phyloP scores from a whole-genome alignment of 2,329 filamentous ascomycete genomes.

The Talaromyces piceae region DNA sequence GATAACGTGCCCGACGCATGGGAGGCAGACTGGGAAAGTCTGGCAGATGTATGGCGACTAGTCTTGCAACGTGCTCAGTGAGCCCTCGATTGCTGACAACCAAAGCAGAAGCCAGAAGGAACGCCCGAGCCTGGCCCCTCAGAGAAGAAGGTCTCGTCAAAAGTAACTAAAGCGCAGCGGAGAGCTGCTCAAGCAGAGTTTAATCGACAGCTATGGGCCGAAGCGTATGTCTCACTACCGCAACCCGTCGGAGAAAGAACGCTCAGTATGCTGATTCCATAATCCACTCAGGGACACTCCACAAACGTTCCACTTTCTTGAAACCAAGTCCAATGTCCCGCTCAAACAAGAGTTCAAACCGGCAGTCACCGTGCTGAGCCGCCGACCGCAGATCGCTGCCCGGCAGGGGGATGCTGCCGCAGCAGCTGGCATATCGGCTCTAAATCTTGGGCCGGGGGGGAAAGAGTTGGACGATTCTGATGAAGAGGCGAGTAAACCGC shows the following conservation, averaged over 20 bases:
- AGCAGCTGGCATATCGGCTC: conserved; percentile 36
- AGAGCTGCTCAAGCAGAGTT: conserved; percentile 72
- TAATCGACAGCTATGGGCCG: conserved; percentile 81
- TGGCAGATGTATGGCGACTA: conserved; percentile 57
- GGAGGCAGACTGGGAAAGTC: conserved; percentile 83
- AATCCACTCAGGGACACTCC: conserved; percentile 56
- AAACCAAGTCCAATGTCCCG: conserved; percentile 56
- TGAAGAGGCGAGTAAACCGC: conserved; percentile 55
- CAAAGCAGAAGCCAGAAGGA: conserved; percentile 32
- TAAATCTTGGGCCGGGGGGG: conserved; percentile 42
- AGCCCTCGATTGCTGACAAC: conserved; percentile 2
- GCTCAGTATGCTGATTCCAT: background rate
- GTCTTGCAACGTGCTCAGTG: background rate
- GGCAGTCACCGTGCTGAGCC: conserved; percentile 73
- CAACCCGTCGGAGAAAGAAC: background rate
- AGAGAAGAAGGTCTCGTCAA: conserved; percentile 41
- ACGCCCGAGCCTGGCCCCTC: conserved; percentile 30
- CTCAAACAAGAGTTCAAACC: conserved; percentile 69
- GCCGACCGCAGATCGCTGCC: conserved; percentile 64
- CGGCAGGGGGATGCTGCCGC: conserved; percentile 40
- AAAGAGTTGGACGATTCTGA: conserved; percentile 55
- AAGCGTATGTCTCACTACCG: conserved; percentile 53
- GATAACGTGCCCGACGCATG: conserved; percentile 66
- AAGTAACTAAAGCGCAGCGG: conserved; percentile 66
- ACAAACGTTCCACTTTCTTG: conserved; percentile 67